A percentile compares a stretch with the other conserved stretches of the same genome.
Evolutionary conservation across 2,329 filamentous ascomycete species (phyloP).

Genomic region (Xylaria sp.): DNA sequence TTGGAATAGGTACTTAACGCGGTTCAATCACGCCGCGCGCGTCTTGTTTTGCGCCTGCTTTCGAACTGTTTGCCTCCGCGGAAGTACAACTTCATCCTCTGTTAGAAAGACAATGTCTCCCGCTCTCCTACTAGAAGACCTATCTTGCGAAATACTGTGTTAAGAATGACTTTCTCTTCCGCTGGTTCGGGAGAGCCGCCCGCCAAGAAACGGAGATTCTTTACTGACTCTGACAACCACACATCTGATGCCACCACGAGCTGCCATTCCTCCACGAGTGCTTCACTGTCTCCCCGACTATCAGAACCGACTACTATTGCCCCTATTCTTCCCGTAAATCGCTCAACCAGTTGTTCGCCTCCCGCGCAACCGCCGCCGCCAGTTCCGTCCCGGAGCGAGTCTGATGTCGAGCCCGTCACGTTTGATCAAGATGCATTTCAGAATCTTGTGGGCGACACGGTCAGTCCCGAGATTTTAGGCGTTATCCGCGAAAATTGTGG

Average conservation of each 20-base stretch:
- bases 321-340: background rate
- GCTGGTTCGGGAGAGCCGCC: conserved; percentile 34
- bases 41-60: background rate
- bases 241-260: conserved; percentile 20
- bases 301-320: conserved; percentile 17
- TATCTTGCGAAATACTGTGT: background rate
- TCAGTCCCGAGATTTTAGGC: conserved; percentile 44
- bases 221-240: conserved; percentile 35
- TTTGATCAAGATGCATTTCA: conserved; percentile 58
- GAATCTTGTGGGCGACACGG: conserved; percentile 53
- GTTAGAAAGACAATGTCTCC: conserved; percentile 7
- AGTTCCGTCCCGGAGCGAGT: conserved; percentile 10
- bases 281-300: conserved; percentile 19
- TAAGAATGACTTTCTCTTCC: conserved; percentile 36
- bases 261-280: conserved; percentile 20
- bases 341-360: background rate
- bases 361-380: conserved; percentile 1
- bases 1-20: background rate
- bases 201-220: conserved; percentile 37
- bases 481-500: conserved; percentile 51
- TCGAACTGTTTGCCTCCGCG: background rate
- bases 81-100: background rate
- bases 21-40: background rate
- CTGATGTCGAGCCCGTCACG: conserved; percentile 25
- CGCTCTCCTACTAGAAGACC: background rate